Percentiles rank a stretch among this genome's conserved stretches.
Conservation (phyloP, 2,329 filamentous ascomycete species). For the Penicillium psychrosexuale region DNA sequence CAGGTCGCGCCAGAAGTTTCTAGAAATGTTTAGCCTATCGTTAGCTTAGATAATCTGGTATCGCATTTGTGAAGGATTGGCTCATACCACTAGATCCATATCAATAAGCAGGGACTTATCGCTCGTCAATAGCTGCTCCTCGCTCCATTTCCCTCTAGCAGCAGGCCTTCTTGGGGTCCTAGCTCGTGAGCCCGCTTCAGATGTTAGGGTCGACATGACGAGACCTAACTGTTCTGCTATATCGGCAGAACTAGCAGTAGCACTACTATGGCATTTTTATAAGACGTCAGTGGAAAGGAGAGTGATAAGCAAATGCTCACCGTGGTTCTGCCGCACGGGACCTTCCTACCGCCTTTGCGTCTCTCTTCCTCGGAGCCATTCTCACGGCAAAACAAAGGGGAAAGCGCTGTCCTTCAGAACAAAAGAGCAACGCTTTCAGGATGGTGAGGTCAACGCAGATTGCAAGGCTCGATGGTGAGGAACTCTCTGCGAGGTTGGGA, state of each 20-base stretch:
- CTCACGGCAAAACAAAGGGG: constrained; percentile 25
- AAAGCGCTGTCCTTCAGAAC: constrained; percentile 5
- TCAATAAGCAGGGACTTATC: constrained; percentile 36
- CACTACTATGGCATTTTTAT: constrained; percentile 23
- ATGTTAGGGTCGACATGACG: constrained; percentile 28
- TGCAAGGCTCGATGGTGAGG: constrained; percentile 79
- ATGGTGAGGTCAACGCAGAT: constrained; percentile 96
- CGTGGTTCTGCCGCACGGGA: constrained; percentile 26
- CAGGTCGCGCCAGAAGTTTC: constrained; percentile 41
- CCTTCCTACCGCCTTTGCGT: constrained; percentile 32
- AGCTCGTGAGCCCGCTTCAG: constrained; percentile 22
- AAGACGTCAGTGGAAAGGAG: neutral
- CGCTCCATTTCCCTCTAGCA: constrained; percentile 38
- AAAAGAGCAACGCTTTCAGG: constrained; percentile 13
- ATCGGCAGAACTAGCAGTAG: constrained; percentile 23
- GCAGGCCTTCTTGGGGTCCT: constrained; percentile 33
- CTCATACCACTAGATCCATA: constrained; percentile 40
- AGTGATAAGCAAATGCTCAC: constrained; percentile 14
- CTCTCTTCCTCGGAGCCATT: constrained; percentile 29
- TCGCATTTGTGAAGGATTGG: neutral
- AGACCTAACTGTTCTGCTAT: constrained; percentile 21
- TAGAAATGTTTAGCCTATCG: constrained; percentile 10
- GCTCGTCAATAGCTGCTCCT: constrained; percentile 40
- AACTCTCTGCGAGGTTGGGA: constrained; percentile 15
- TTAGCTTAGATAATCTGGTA: neutral